A percentile compares a stretch with the other conserved stretches of the same genome.
Conservation (phyloP, 352 stramenopile species). For the Pelagophyceae sp. region DNA sequence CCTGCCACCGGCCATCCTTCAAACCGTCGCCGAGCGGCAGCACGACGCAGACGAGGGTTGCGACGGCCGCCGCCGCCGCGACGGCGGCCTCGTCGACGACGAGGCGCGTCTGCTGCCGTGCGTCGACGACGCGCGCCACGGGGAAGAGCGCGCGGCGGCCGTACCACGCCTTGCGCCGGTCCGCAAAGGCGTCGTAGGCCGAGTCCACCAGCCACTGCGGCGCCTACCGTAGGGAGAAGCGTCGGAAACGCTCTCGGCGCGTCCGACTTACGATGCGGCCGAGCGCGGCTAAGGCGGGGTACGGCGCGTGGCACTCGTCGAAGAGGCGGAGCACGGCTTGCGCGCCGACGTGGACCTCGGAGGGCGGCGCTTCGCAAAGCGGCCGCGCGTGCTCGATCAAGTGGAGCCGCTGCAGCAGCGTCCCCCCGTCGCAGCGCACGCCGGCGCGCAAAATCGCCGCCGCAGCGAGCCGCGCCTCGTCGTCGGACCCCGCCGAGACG, state of each 20-base stretch:
- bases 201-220: not conserved
- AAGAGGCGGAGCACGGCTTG: not conserved
- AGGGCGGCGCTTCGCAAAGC: not conserved
- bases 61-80: not conserved
- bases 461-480: not conserved
- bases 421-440: not conserved
- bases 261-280: not conserved
- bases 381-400: too few relatives aligned
- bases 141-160: not conserved
- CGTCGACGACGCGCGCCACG: not conserved
- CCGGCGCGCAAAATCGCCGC: not conserved
- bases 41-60: not conserved
- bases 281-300: not conserved
- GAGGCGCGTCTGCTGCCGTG: not conserved
- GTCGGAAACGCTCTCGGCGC: too few relatives aligned
- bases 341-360: not conserved
- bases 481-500: not conserved
- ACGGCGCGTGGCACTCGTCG: conserved; percentile 2
- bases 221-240: too few relatives aligned
- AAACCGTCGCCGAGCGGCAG: not conserved
- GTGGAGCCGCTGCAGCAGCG: not conserved
- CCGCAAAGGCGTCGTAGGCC: not conserved
- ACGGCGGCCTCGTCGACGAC: not conserved
- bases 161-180: not conserved
- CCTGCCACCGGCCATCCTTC: not conserved